Evolutionary conservation across 1,139 yeast genomes (phyloP), one percentile per base, ranked within the genome.

Genomic region (Nakaseomyces bracarensis): DNA sequence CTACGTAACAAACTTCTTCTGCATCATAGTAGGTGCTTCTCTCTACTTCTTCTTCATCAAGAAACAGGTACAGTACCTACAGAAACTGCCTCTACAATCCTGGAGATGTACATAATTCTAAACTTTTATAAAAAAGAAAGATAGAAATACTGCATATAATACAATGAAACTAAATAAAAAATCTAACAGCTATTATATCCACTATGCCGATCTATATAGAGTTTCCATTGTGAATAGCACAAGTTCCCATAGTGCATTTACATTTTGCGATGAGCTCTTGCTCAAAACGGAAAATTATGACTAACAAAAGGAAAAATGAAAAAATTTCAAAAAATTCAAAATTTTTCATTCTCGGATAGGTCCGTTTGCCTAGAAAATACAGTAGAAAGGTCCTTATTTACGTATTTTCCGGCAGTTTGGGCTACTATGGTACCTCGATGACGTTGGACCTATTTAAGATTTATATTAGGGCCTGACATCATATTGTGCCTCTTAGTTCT

Each of bases 1-100:
- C 64, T 86, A 81, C 59, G 72, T 75, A 41, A 81, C 94, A 40
- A 89, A 86, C 57, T 46, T 75, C 5, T 45, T 86, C 10, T 89
- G 97, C 62, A 75, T 89, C 3, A 40, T 61, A 0, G 47, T 83
- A 33, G 97, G 97, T 1, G 46, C 81, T 9, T n/a, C 70, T 0
- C 67, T 87, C 14, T 84, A 82, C 60, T 69, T 77, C 41, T 65
- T 68, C 0, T 86, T 82, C 77, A 80, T 85, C 36, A 75, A 73
- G 51, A 70, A 67, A 43, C 81, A 81, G 29, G 60, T 64, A 3
- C 52, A 45, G 26, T 49, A 53, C 26, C 45, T 67, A 41, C 70
- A 66, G 44, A 53, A 48, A 18, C 40, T 64, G 38, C 66, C 69
- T 19, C 53, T 58, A 3, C 49, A 53, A 37, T 48, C 60, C 13